A percentile compares a stretch with the other conserved stretches of the same genome.
Conservation (phyloP, 495 filamentous ascomycete genomes). For the Platismatia glauca region DNA sequence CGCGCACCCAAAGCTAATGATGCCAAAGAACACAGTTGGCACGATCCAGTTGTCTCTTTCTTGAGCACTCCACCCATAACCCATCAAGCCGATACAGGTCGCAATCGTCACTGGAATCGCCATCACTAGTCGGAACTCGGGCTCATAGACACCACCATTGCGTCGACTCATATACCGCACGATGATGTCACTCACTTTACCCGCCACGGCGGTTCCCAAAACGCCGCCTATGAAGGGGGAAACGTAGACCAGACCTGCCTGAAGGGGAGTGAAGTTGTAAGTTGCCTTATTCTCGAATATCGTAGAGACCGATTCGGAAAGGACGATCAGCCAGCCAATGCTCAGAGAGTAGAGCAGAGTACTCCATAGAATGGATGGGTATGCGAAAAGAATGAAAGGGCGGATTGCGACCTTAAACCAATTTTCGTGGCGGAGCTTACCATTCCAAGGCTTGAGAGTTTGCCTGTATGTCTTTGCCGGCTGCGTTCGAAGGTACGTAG, state of each 20-base stretch:
- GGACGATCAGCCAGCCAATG: conserved; percentile 92
- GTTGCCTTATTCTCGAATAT: conserved; percentile 57
- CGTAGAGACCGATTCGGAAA: conserved; percentile 75
- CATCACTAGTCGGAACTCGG: conserved; percentile 93
- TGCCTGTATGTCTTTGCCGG: conserved; percentile 61
- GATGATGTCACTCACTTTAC: conserved; percentile 78
- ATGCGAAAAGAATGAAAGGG: conserved; percentile 78
- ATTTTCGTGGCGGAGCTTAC: conserved; percentile 64
- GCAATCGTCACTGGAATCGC: conserved; percentile 68
- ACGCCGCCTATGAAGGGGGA: conserved; percentile 84
- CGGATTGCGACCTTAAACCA: conserved; percentile 70
- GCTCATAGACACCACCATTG: conserved; percentile 94
- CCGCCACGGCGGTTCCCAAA: conserved; percentile 82
- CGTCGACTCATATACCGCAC: conserved; percentile 66
- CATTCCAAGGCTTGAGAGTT: conserved; percentile 64
- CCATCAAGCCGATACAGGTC: conserved; percentile 82
- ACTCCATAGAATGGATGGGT: conserved; percentile 88
- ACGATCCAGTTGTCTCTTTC: conserved; percentile 76
- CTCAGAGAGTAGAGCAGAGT: conserved; percentile 77
- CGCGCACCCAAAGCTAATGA: conserved; percentile 89
- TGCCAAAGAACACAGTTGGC: conserved; percentile 84
- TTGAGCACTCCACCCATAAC: conserved; percentile 83
- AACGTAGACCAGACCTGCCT: conserved; percentile 81
- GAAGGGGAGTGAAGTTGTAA: conserved; percentile 73
- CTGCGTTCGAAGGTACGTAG: conserved; percentile 46